These are phyloP conservation scores for Cajanus cajan DNA, from an alignment of 306 rosid species.

Conservation along the genomic window DNA sequence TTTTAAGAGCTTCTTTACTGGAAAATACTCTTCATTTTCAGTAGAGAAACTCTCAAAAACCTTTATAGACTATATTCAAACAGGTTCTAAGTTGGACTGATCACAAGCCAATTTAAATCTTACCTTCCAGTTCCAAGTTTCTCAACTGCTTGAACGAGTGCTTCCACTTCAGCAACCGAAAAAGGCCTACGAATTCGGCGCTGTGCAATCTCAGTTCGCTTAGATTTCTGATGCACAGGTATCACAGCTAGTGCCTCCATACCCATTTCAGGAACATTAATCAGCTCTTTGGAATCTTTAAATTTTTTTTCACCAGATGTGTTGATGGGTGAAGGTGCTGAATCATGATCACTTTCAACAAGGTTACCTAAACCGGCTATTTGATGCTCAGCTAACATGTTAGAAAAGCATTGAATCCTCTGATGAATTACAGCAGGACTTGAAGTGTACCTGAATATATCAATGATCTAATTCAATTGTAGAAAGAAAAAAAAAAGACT, in stretches of 20 bases:
- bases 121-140: constrained; percentile 97
- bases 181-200: constrained; percentile 93
- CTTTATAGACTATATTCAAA: too few relatives aligned
- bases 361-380: constrained; percentile 41
- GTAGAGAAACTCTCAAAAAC: too few relatives aligned
- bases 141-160: constrained; percentile 92
- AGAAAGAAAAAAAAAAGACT: not conserved
- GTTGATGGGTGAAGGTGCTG: constrained; percentile 67
- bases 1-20: too few relatives aligned
- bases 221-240: constrained; percentile 59
- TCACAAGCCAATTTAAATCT: not conserved
- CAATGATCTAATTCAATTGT: not conserved
- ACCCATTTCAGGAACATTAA: constrained; percentile 57
- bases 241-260: constrained; percentile 52
- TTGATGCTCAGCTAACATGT: constrained; percentile 48
- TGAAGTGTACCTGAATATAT: constrained; percentile 11
- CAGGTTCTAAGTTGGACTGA: not conserved
- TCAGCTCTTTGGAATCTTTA: constrained; percentile 60
- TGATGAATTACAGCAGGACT: constrained; percentile 43
- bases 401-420: constrained; percentile 39
- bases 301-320: constrained; percentile 45
- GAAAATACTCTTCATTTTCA: too few relatives aligned
- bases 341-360: constrained; percentile 74
- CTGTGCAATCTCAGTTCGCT: constrained; percentile 66
- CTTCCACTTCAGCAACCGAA: constrained; percentile 91